Percentiles rank a stretch among this genome's conserved stretches.
Evolutionary conservation across 192 early-diverging fungal species (phyloP).

Genomic region (Backusella luteola): DNA sequence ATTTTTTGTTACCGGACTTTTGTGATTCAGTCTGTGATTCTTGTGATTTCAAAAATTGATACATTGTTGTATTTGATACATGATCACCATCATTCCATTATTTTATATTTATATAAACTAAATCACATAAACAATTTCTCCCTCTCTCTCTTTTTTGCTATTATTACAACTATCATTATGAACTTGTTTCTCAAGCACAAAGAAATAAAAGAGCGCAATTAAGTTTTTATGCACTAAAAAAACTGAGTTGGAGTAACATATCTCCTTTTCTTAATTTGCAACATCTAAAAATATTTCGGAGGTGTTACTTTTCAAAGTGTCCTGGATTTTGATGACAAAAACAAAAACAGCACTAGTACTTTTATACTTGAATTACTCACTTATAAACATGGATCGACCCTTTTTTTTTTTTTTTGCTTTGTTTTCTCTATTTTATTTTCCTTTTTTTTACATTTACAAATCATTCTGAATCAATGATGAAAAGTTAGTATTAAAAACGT

Average conservation of each 20-base stretch:
- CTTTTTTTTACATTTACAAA: background rate
- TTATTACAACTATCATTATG: no score
- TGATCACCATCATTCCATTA: no score
- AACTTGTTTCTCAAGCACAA: background rate
- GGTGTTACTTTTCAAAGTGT: background rate
- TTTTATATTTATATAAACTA: no score
- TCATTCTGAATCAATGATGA: background rate
- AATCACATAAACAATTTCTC: no score
- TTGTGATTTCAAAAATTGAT: no score
- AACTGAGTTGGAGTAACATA: no score
- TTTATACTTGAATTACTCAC: background rate
- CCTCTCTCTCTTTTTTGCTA: no score
- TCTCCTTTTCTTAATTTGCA: background rate
- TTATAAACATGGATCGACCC: background rate
- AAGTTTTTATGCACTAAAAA: no score
- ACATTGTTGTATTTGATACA: no score
- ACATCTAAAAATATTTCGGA: background rate
- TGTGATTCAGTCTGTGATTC: no score
- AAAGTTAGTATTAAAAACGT: background rate
- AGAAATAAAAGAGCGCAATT: background rate
- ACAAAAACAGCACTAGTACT: background rate
- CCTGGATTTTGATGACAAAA: background rate
- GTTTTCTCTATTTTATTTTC: background rate
- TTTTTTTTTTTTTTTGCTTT: background rate
- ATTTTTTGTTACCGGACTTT: no score